These are phyloP conservation scores for Chlorella sp. DNA, from an alignment of 139 green algal species.

Conservation along the genomic window DNA sequence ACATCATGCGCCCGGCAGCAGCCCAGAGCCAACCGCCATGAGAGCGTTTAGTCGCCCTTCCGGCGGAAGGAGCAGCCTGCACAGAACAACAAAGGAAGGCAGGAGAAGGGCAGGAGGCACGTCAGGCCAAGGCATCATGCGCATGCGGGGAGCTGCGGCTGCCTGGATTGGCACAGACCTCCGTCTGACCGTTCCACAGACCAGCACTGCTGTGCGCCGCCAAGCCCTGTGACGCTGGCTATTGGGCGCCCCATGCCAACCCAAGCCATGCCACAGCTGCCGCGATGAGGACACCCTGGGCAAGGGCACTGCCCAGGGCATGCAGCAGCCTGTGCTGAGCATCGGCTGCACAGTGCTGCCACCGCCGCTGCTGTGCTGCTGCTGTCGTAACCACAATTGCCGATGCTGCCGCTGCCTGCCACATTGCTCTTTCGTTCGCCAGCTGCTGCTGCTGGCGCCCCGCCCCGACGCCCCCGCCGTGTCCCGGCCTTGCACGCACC, in stretches of 20 bases:
- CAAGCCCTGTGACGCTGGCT: no score
- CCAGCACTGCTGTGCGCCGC: background rate
- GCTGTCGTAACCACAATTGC: background rate
- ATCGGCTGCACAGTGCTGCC: background rate
- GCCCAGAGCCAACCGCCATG: background rate
- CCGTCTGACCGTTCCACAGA: background rate
- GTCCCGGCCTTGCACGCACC: constrained; percentile 56
- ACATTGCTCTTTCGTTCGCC: background rate
- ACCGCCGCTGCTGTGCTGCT: background rate
- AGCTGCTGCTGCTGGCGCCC: background rate
- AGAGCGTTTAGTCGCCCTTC: constrained; percentile 88
- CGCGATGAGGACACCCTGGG: no score
- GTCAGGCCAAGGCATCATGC: background rate
- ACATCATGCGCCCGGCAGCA: background rate
- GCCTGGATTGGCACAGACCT: background rate
- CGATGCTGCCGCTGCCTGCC: background rate
- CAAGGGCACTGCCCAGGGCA: background rate
- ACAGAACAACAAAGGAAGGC: background rate
- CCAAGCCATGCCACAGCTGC: background rate
- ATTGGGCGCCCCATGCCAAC: no score
- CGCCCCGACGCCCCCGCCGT: background rate
- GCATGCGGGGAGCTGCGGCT: background rate
- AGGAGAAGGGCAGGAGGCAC: background rate
- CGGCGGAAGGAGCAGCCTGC: constrained; percentile 94
- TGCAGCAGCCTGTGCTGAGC: background rate